These are phyloP conservation scores for Ascochyta clinopodiicola DNA, from an alignment of 2,329 filamentous ascomycete genomes.

Conservation along the genomic window DNA sequence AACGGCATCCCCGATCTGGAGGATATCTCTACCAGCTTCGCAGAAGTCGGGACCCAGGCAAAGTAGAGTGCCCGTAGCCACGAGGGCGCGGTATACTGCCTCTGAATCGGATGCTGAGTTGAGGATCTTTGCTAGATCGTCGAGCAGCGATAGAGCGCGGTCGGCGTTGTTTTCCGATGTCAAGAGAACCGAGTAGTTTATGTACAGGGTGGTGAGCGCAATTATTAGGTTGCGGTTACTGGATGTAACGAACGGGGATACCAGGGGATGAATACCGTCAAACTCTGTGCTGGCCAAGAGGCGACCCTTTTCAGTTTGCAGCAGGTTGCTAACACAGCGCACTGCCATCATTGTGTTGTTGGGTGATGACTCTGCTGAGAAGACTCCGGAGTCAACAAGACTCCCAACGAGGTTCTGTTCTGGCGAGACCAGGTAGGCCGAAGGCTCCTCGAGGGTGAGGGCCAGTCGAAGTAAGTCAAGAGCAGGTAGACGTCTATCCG, in stretches of 20 bases:
- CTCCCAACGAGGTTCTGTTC: conserved; percentile 65
- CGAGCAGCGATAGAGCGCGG: conserved; percentile 62
- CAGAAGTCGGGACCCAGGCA: conserved; percentile 66
- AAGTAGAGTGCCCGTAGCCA: conserved; percentile 81
- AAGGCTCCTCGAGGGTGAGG: conserved; percentile 70
- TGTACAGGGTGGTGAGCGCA: conserved; percentile 78
- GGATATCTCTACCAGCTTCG: conserved; percentile 63
- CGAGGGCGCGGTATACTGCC: conserved; percentile 80
- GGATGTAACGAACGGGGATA: conserved; percentile 65
- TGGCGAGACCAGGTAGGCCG: conserved; percentile 62
- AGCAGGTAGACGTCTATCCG: conserved; percentile 78
- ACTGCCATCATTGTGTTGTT: conserved; percentile 90
- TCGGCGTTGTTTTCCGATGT: conserved; percentile 57
- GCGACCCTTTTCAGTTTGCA: conserved; percentile 75
- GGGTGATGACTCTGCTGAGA: conserved; percentile 65
- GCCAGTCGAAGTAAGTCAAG: conserved; percentile 88
- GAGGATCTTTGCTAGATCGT: conserved; percentile 69
- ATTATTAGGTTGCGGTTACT: conserved; percentile 81
- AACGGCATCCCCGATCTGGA: conserved; percentile 59
- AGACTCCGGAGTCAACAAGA: conserved; percentile 65
- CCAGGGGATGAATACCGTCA: conserved; percentile 66
- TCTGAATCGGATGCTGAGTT: conserved; percentile 76
- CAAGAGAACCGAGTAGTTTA: conserved; percentile 84
- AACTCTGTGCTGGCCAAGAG: conserved; percentile 62
- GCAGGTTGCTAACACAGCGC: conserved; percentile 83